Conservation (phyloP, 257 asterid species). For the Penstemon eatonii region DNA sequence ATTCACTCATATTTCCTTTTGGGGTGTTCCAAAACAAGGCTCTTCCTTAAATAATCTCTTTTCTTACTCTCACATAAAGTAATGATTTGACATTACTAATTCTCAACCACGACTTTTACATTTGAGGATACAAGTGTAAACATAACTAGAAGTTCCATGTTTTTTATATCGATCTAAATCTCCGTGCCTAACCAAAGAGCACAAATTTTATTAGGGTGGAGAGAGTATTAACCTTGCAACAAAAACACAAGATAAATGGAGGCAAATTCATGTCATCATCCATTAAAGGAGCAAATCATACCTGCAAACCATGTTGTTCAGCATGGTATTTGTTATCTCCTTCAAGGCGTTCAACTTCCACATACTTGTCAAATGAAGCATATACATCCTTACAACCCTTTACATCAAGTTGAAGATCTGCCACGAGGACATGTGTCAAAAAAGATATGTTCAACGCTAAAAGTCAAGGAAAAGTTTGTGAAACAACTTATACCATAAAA, state of each 20-base stretch:
- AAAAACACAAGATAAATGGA: conserved; percentile 16
- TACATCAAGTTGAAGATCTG: conserved; percentile 98
- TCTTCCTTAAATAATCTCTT: no score
- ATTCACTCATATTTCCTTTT: no score
- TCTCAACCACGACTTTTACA: no score
- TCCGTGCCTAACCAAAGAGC: no score
- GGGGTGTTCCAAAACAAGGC: no score
- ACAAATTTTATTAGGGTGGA: no score
- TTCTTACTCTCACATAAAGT: no score
- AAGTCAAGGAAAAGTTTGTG: conserved; percentile 27
- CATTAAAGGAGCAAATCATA: conserved; percentile 27
- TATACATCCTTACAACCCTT: conserved; percentile 95
- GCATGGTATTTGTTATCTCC: conserved; percentile 97
- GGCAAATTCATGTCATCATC: conserved; percentile 18
- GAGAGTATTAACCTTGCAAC: conserved; percentile 8
- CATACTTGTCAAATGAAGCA: conserved; percentile 96
- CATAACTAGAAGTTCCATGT: no score
- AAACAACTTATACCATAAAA: conserved; percentile 72
- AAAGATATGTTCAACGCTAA: conserved; percentile 22
- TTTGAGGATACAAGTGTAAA: no score
- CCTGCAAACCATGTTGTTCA: conserved; percentile 96
- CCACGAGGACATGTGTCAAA: conserved; percentile 30
- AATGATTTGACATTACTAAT: no score
- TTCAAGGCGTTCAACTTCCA: conserved; percentile 96
- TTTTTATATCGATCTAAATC: no score